Base-by-base conservation (phyloP, 139 green algal genomes). In the Coelastrella sp. region DNA sequence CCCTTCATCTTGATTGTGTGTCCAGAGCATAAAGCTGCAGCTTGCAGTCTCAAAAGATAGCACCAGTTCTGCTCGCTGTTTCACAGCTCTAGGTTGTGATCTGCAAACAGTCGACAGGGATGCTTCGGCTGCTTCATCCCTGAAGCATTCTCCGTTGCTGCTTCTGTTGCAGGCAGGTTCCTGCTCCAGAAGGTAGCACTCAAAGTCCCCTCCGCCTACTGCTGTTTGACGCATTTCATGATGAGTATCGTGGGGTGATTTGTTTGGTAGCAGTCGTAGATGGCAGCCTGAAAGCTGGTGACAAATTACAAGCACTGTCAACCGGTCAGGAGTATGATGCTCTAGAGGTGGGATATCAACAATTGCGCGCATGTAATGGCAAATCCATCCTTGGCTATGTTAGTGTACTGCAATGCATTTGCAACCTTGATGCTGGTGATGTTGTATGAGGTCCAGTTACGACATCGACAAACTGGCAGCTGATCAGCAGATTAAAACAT, bases 141-240 rank as follows among this genome's bases (percentile, higher is more conserved):
- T 72, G 50, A 27, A 53, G 51, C 43, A 63, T 32, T 43, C 45
- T 23, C 74, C 25, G 25, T 50, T 83, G 76, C 76, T 82, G 75
- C 37, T 88, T 43, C 45, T 79, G 17, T 34, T 60, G 41, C 85
- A 93, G 90, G 74, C 82, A 84, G 25, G 38, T 94, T 19, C 88
- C 85, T 4, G 82, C 89, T 0, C 94, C 94, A 4, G 27, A 5
- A 1, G 93, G 91, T 34, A 23, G 86, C 25, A 64, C 86, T 1
- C 53, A 21, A 1, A 87, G 62, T 2, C 90, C 91, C 3, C 86
- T 96, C 57, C 84, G 94, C 2, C 74, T 95, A 87, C 91, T 99
- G 79, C 88, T 99, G 38, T 97, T 98, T 79, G 97, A 99, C 82
- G 94, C 94, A 21, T 94, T 94, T 77, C 95, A 98, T 77, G 96